These are phyloP conservation scores for Cocos nucifera DNA, from an alignment of 176 grass and related monocot species.

Conservation along the genomic window DNA sequence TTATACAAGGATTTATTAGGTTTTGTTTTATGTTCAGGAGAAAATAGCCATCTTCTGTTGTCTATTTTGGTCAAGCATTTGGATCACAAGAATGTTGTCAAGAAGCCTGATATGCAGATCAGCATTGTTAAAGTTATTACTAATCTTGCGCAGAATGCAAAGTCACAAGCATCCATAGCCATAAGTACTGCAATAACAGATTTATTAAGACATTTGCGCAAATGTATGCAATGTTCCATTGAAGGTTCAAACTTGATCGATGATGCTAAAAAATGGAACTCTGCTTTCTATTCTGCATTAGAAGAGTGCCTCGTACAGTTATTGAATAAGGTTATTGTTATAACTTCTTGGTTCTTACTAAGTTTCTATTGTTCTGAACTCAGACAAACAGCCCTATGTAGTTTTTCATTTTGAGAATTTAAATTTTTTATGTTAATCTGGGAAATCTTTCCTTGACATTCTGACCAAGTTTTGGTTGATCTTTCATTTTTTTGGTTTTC, in stretches of 20 bases:
- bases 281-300: constrained; percentile 56
- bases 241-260: constrained; percentile 52
- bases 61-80: constrained; percentile 84
- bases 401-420: no score
- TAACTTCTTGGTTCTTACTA: no score
- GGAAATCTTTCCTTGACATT: no score
- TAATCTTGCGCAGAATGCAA: constrained; percentile 62
- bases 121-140: constrained; percentile 79
- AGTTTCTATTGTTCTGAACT: no score
- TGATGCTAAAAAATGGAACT: constrained; percentile 45
- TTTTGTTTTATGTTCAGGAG: constrained; percentile 39
- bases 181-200: constrained; percentile 71
- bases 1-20: not conserved
- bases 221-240: constrained; percentile 86
- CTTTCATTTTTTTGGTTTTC: no score
- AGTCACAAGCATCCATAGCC: constrained; percentile 54
- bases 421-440: no score
- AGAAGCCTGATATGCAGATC: constrained; percentile 47
- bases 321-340: constrained; percentile 56
- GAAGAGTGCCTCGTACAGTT: constrained; percentile 74
- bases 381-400: no score
- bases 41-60: constrained; percentile 75
- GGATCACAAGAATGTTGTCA: constrained; percentile 77
- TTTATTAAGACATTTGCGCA: constrained; percentile 78
- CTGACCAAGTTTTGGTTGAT: no score